Evolutionary conservation across 768 basidiomycete genomes (phyloP).

Genomic region (Suillus clintonianus): DNA sequence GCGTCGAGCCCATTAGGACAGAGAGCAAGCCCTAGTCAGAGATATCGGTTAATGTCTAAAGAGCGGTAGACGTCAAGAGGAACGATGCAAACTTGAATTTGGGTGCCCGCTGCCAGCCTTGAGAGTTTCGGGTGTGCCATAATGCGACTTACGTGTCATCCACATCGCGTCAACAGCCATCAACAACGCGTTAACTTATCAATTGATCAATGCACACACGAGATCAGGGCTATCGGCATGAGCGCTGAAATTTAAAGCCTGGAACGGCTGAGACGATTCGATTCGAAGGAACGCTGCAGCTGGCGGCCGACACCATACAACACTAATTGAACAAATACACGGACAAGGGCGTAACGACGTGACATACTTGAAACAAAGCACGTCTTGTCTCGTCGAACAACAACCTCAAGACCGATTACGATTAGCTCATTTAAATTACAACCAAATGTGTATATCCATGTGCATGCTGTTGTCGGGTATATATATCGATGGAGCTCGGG

Average conservation of each 20-base stretch:
- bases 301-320: no score
- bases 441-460: neutral
- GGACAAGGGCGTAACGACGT: neutral
- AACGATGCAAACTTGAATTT: neutral
- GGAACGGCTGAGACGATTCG: no score
- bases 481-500: neutral
- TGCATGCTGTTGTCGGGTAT: slow-evolving; percentile 3
- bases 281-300: no score
- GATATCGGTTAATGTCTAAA: neutral
- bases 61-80: neutral
- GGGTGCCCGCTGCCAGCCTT: neutral
- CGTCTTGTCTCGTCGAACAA: neutral
- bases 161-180: slow-evolving; percentile 28
- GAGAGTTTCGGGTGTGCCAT: neutral
- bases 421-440: slow-evolving; percentile 13
- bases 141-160: slow-evolving; percentile 14
- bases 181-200: slow-evolving; percentile 29
- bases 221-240: slow-evolving; percentile 3
- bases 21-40: neutral
- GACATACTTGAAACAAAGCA: neutral
- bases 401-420: neutral
- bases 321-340: neutral
- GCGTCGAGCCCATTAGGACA: slow-evolving; percentile 44
- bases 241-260: no score
- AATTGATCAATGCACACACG: neutral